Evolutionary conservation across 805 yeast genomes (phyloP).

Genomic region (Candida dendrica): DNA sequence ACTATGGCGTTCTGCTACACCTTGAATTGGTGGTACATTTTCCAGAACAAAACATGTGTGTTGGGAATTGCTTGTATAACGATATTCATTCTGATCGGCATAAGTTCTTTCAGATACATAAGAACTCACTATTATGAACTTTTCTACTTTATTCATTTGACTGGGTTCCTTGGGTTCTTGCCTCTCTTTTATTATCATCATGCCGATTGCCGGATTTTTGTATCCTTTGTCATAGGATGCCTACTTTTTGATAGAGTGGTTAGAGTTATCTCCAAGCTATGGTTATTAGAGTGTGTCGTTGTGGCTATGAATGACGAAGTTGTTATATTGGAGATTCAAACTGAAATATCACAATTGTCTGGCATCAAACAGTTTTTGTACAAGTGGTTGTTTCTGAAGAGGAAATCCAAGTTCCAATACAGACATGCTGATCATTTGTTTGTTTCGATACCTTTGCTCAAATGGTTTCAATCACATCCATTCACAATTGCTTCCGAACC

Average conservation of each 20-base stretch:
- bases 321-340: conserved; percentile 9
- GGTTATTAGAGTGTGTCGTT: conserved; percentile 11
- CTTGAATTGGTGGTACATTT: conserved; percentile 15
- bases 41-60: conserved; percentile 2
- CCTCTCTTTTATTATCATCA: conserved; percentile 20
- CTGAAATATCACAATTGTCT: conserved; percentile 1
- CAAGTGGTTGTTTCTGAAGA: conserved; percentile 4
- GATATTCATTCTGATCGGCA: conserved; percentile 6
- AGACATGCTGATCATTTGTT: conserved; percentile 18
- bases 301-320: conserved; percentile 1
- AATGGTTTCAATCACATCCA: conserved; percentile 19
- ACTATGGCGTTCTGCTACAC: conserved; percentile 9
- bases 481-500: conserved; percentile 19
- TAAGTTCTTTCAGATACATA: conserved; percentile 9
- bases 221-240: conserved; percentile 8
- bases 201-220: conserved; percentile 18
- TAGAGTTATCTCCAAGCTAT: conserved; percentile 8
- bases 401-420: conserved; percentile 8
- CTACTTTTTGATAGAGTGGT: conserved; percentile 13
- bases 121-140: conserved; percentile 14
- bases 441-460: conserved; percentile 14
- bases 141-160: conserved; percentile 15
- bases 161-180: conserved; percentile 12
- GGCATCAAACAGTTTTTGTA: not conserved
- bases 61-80: conserved; percentile 12